These are phyloP conservation scores for Umbelopsis sp. DNA, from an alignment of 192 early-diverging fungal species.

Conservation along the genomic window DNA sequence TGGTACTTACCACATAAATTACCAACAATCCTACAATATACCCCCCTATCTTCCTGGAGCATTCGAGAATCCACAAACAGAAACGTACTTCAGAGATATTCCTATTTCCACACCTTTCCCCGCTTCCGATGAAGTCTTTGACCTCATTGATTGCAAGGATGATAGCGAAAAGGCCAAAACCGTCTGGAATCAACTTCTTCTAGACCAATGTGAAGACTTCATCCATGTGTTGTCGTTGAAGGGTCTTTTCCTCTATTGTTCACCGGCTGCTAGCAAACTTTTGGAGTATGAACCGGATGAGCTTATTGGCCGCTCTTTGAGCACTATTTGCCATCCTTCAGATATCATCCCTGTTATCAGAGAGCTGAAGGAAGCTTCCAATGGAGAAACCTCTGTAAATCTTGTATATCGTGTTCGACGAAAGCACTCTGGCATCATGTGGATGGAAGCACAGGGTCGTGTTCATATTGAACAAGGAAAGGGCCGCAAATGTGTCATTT, in stretches of 20 bases:
- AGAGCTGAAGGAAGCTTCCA: conserved; percentile 53
- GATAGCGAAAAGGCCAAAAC: conserved; percentile 32
- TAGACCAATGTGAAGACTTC: conserved; percentile 62
- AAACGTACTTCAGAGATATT: conserved; percentile 44
- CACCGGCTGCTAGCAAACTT: conserved; percentile 42
- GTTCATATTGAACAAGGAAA: conserved; percentile 65
- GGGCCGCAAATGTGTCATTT: conserved; percentile 65
- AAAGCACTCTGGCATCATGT: conserved; percentile 60
- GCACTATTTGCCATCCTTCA: conserved; percentile 66
- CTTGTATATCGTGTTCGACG: conserved; percentile 61
- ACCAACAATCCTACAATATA: conserved; percentile 45
- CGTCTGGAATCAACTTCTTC: conserved; percentile 45
- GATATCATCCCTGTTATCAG: conserved; percentile 68
- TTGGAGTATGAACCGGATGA: conserved; percentile 60
- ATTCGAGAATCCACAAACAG: conserved; percentile 25
- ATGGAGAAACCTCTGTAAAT: conserved; percentile 48
- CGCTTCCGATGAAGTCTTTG: conserved; percentile 39
- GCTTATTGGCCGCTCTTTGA: conserved; percentile 54
- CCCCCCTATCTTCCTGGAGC: conserved; percentile 42
- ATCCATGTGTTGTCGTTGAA: conserved; percentile 68
- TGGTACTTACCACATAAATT: conserved; percentile 57
- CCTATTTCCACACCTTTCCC: conserved; percentile 34
- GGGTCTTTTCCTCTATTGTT: conserved; percentile 70
- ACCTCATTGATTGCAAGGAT: conserved; percentile 37
- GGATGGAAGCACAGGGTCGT: conserved; percentile 67